A percentile compares a stretch with the other conserved stretches of the same genome.
Evolutionary conservation across 1,284 basidiomycete genomes (phyloP).

Genomic region (Vanrija sp.): DNA sequence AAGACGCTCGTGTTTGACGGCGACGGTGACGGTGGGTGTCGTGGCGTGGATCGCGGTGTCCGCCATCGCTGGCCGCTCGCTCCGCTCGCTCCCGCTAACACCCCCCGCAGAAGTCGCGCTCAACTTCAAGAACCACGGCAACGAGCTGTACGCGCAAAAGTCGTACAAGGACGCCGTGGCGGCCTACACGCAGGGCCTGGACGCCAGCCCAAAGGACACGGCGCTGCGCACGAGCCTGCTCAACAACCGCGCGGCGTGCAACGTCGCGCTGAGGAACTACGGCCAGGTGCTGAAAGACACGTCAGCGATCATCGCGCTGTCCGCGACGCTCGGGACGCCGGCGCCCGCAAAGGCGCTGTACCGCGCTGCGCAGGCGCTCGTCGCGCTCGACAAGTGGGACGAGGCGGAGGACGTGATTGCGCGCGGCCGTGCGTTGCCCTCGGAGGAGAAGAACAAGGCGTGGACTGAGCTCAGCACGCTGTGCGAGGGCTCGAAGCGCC

Average conservation of each 20-base stretch:
- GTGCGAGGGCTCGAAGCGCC: conserved; percentile 25
- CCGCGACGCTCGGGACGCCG: conserved; percentile 45
- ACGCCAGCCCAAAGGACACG: conserved; percentile 68
- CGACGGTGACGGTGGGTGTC: conserved; percentile 78
- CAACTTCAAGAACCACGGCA: conserved; percentile 93
- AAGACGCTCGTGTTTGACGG: conserved; percentile 85
- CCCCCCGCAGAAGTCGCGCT: conserved; percentile 69
- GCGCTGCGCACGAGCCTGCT: conserved; percentile 65
- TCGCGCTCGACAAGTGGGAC: conserved; percentile 65
- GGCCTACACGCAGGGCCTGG: conserved; percentile 87
- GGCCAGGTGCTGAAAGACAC: conserved; percentile 79
- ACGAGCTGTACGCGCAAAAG: conserved; percentile 85
- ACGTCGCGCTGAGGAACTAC: conserved; percentile 86
- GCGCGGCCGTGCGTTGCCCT: conserved; percentile 45
- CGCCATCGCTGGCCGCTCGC: too few relatives aligned
- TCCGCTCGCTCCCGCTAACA: conserved; percentile 2
- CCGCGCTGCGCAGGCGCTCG: conserved; percentile 70
- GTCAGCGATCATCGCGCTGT: conserved; percentile 64
- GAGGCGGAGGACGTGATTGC: conserved; percentile 77
- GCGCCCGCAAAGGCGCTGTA: conserved; percentile 74
- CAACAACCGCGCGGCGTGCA: conserved; percentile 88
- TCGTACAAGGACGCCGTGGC: conserved; percentile 79
- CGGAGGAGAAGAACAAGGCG: conserved; percentile 19
- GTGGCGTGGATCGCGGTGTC: too few relatives aligned
- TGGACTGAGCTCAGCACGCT: conserved; percentile 20